These are phyloP conservation scores for Blastobotrys robertii DNA, from an alignment of 805 yeast species.

Conservation along the genomic window DNA sequence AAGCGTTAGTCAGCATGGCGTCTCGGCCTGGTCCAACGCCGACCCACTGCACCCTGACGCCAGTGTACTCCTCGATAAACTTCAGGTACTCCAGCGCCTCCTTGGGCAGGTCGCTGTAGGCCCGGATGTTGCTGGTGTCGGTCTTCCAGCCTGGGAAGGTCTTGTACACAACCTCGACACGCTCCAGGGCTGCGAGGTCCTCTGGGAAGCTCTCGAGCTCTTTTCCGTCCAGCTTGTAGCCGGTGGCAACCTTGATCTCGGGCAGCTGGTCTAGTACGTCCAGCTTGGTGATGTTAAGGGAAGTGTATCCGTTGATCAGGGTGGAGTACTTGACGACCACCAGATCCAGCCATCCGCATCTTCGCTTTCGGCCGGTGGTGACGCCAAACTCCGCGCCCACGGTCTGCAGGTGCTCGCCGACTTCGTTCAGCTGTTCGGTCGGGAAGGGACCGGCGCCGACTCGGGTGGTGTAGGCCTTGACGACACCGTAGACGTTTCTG, in stretches of 20 bases:
- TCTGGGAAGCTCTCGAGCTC: constrained; percentile 79
- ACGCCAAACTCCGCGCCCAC: constrained; percentile 97
- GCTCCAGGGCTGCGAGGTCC: constrained; percentile 70
- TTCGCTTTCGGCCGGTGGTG: constrained; percentile 96
- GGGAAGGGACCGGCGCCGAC: constrained; percentile 99
- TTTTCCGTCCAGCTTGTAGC: constrained; percentile 74
- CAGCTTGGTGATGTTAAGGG: constrained; percentile 85
- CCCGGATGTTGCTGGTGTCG: constrained; percentile 63
- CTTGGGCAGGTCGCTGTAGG: constrained; percentile 73
- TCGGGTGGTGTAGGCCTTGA: constrained; percentile 96
- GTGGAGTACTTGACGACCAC: constrained; percentile 90
- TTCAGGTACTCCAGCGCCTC: constrained; percentile 78
- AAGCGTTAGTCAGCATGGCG: constrained; percentile 55
- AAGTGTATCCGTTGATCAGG: constrained; percentile 89
- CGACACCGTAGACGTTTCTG: constrained; percentile 84
- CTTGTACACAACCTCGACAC: constrained; percentile 85
- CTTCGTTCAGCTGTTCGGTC: constrained; percentile 83
- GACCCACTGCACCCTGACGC: constrained; percentile 88
- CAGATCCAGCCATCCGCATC: constrained; percentile 98
- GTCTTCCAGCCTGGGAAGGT: constrained; percentile 92
- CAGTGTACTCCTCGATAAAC: constrained; percentile 75
- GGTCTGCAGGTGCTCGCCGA: constrained; percentile 77
- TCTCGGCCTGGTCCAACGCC: constrained; percentile 98
- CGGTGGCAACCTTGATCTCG: constrained; percentile 80
- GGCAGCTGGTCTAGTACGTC: constrained; percentile 88